Conservation (phyloP, 2,329 filamentous ascomycete genomes). For the Exophiala sideris region DNA sequence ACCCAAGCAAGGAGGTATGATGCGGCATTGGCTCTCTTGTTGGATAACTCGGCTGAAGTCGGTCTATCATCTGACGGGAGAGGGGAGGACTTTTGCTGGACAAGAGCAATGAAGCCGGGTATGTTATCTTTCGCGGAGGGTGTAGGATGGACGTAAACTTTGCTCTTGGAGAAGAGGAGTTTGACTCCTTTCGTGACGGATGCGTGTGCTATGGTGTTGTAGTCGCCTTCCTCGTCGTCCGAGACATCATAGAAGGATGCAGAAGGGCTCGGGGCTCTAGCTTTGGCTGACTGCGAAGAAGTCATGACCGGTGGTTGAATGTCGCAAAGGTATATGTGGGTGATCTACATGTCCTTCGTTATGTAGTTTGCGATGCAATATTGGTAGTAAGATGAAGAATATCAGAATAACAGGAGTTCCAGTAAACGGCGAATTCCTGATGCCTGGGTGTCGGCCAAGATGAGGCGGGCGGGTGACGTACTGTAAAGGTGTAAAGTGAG, state of each 20-base stretch:
- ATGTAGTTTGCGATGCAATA: not conserved
- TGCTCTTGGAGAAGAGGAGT: constrained; percentile 93
- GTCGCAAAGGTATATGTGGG: not conserved
- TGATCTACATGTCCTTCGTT: not conserved
- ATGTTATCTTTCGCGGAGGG: constrained; percentile 95
- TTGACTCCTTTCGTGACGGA: constrained; percentile 81
- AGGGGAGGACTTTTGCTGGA: constrained; percentile 70
- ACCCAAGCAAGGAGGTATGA: constrained; percentile 88
- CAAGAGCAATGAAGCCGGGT: constrained; percentile 82
- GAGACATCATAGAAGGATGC: constrained; percentile 93
- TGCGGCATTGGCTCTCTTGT: constrained; percentile 48
- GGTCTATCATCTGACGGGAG: constrained; percentile 32
- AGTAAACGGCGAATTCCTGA: constrained; percentile 18
- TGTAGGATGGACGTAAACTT: constrained; percentile 95
- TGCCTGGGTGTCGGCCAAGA: constrained; percentile 8
- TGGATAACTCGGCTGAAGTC: constrained; percentile 44
- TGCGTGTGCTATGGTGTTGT: constrained; percentile 85
- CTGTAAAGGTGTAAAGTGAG: no score
- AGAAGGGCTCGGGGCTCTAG: constrained; percentile 63
- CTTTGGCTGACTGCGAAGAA: constrained; percentile 12
- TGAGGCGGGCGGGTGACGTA: constrained; percentile 5
- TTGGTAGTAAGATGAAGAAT: not conserved
- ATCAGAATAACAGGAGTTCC: no score
- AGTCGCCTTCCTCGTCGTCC: constrained; percentile 92
- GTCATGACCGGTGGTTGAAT: constrained; percentile 8